A percentile compares a stretch with the other conserved stretches of the same genome.
Evolutionary conservation across 2,329 filamentous ascomycete genomes (phyloP).

Genomic region (Fusarium bulbicola): DNA sequence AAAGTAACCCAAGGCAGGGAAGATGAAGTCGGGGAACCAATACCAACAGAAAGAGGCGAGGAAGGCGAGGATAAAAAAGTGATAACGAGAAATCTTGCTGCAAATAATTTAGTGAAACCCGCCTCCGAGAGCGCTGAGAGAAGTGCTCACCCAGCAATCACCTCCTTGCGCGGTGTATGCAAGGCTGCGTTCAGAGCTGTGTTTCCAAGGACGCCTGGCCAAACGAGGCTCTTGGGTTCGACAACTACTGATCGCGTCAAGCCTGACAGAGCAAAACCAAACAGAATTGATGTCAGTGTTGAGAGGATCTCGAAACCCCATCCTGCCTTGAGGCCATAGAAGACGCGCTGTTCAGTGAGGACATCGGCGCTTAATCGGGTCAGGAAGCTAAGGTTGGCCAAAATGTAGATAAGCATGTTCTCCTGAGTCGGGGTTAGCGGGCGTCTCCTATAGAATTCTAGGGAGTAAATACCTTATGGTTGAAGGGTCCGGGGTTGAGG

Average conservation of each 20-base stretch:
- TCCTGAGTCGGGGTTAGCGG: slow-evolving; percentile 43
- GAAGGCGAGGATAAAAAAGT: slow-evolving; percentile 56
- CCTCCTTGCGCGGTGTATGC: slow-evolving; percentile 50
- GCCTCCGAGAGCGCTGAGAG: rapidly evolving
- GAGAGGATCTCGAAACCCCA: slow-evolving; percentile 61
- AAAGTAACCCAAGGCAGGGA: slow-evolving; percentile 55
- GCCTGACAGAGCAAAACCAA: slow-evolving; percentile 62
- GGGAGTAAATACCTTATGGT: slow-evolving; percentile 40
- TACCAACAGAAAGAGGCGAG: slow-evolving; percentile 55
- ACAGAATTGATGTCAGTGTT: slow-evolving; percentile 58
- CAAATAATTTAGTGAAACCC: background rate
- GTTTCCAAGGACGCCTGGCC: slow-evolving; percentile 61
- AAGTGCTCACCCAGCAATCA: slow-evolving; percentile 22
- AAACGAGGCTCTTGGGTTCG: slow-evolving; percentile 59
- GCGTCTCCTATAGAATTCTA: rapidly evolving
- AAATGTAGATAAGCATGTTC: slow-evolving; percentile 63
- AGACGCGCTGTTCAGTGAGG: slow-evolving; percentile 50
- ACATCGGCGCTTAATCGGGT: slow-evolving; percentile 49
- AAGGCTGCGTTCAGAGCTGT: slow-evolving; percentile 54
- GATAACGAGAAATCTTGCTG: slow-evolving; percentile 51
- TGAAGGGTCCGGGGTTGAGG: slow-evolving; percentile 53
- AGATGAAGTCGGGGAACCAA: slow-evolving; percentile 60
- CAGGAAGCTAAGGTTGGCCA: slow-evolving; percentile 63
- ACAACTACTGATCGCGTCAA: slow-evolving; percentile 55
- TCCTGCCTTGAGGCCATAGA: slow-evolving; percentile 54